Percentiles rank a stretch among this genome's conserved stretches.
phyloP scores from a whole-genome alignment of 176 grass and related monocot species.

The Hyparrhenia diplandra region DNA sequence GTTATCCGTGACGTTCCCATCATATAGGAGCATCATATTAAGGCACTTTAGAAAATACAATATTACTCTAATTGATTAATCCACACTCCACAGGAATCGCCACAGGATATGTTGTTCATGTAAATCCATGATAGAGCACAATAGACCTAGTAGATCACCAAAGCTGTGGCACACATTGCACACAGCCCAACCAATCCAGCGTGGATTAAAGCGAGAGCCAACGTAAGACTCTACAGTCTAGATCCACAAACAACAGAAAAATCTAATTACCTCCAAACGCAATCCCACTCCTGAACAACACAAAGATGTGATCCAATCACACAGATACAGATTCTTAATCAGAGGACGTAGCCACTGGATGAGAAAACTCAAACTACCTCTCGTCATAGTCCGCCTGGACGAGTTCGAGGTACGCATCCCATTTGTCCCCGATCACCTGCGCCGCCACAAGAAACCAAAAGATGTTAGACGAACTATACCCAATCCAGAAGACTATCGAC shows the following conservation, averaged over 20 bases:
- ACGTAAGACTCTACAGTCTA: neutral
- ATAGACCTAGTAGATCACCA: neutral
- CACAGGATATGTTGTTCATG: neutral
- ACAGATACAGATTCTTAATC: neutral
- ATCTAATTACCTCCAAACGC: neutral
- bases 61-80: neutral
- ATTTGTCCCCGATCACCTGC: constrained; percentile 79
- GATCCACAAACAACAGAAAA: neutral
- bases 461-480: neutral
- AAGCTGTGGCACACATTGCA: neutral
- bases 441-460: neutral
- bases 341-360: neutral
- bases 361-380: constrained; percentile 21
- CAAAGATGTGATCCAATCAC: neutral
- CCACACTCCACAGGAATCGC: neutral
- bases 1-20: neutral
- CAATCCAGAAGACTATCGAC: neutral
- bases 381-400: constrained; percentile 62
- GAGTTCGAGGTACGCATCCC: constrained; percentile 69
- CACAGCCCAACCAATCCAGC: neutral
- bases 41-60: neutral
- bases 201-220: neutral
- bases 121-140: neutral
- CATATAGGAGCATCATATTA: neutral
- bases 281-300: neutral